Conservation (phyloP, 352 stramenopile genomes). For the Globisporangium nodosum region DNA sequence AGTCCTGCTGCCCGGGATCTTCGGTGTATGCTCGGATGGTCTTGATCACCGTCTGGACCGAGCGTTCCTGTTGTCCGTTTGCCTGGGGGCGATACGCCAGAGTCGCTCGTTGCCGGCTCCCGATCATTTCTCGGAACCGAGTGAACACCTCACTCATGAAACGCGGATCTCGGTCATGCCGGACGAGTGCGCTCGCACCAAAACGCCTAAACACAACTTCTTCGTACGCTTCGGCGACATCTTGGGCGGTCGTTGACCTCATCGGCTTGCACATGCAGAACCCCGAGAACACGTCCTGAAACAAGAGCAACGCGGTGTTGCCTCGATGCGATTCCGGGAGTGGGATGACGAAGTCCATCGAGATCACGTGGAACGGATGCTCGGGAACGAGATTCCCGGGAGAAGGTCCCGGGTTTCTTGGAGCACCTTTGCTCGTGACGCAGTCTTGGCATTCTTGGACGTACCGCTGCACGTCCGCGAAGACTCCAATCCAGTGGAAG, state of each 20-base stretch:
- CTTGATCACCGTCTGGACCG: slow-evolving; percentile 14
- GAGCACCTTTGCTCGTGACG: background rate
- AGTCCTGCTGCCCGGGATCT: slow-evolving; percentile 20
- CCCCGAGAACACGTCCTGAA: slow-evolving; percentile 17
- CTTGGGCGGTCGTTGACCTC: slow-evolving; percentile 5
- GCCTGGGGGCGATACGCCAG: slow-evolving; percentile 25
- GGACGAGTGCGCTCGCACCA: slow-evolving; percentile 16
- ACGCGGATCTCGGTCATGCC: slow-evolving; percentile 17
- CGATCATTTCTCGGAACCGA: slow-evolving; percentile 19
- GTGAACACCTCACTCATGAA: slow-evolving; percentile 31
- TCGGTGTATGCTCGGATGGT: slow-evolving; percentile 16
- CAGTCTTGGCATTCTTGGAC: slow-evolving; percentile 2
- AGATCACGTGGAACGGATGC: slow-evolving; percentile 7
- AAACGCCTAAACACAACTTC: slow-evolving; percentile 18
- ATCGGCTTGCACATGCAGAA: slow-evolving; percentile 24
- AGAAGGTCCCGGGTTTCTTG: background rate
- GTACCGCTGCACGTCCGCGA: background rate
- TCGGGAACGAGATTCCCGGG: background rate
- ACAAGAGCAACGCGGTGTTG: slow-evolving; percentile 12
- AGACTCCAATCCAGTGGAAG: slow-evolving; percentile 3
- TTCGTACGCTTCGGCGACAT: slow-evolving; percentile 20
- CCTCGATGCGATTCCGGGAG: background rate
- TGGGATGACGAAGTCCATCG: slow-evolving; percentile 9
- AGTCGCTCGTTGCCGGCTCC: slow-evolving; percentile 15
- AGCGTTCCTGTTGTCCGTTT: slow-evolving; percentile 30